Base-by-base conservation (phyloP, 2,329 filamentous ascomycete genomes). In the Ceratocystis lukuohia region DNA sequence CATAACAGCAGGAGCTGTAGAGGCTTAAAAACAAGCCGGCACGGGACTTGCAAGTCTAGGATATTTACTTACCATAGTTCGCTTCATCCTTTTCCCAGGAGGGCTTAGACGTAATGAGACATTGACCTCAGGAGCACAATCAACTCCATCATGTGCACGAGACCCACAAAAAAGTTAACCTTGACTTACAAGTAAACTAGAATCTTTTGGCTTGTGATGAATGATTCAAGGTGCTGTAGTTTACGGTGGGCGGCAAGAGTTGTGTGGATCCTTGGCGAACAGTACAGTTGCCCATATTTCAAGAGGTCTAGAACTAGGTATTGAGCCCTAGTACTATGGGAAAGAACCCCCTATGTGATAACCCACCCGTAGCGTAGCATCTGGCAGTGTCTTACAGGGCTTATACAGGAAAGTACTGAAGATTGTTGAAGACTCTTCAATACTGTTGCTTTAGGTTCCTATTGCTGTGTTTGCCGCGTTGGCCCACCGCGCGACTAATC, bases 21-120 rank as follows among this genome's bases (percentile, higher is more conserved):
- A 59, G 56, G 28, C 17, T 20, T 37, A 3, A n/a, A 30, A 59
- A 20, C 30, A 28, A 41, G 37, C 37, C 17, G 22, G 56, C 56
- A 59, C 56, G 56, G 8, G 56, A 59, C 28, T 37, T 30, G 56
- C n/a, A n/a, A 7, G 48, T 20, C 48, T 53, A 25, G n/a, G 17
- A 25, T 53, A 2, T 37, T 37, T 28, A 53, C 15, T 53, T 10
- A 53, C 48, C 10, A 10, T 22, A 53, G 48, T n/a, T 17, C 33
- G 56, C 56, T 59, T 59, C 56, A 20, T 59, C 33, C 25, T 59
- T 17, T 59, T 59, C 56, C 56, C 3, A 25, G 28, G 56, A 59
- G 20, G 56, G 56, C 15, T 37, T 59, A 59, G 56, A 17, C 56
- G 30, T n/a, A 59, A 30, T 59, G 30, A 59, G 56, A 59, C 56